Conservation (phyloP, 305 asterid species). For the Petunia hybrid region DNA sequence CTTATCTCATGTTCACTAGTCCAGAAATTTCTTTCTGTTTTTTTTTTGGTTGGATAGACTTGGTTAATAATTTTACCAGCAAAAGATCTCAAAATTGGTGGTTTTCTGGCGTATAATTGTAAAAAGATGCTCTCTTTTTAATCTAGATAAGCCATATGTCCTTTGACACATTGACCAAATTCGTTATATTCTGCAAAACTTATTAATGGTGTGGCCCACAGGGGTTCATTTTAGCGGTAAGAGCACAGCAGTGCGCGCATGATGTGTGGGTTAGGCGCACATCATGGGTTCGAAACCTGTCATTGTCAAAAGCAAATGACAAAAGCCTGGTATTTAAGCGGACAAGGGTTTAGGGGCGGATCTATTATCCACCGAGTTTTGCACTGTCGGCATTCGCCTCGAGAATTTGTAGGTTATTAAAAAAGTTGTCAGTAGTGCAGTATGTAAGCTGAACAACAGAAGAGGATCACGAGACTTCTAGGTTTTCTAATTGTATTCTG, state of each 20-base stretch:
- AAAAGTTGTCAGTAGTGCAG: not conserved
- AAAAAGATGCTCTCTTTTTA: slow-evolving; percentile 15
- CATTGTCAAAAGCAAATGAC: too few species aligned
- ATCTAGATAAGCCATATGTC: slow-evolving; percentile 8
- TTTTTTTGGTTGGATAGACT: slow-evolving; percentile 1
- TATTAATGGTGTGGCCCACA: not conserved
- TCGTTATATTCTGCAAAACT: not conserved
- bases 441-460: not conserved
- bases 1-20: slow-evolving; percentile 9
- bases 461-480: not conserved
- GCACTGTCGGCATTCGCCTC: too few species aligned
- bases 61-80: not conserved
- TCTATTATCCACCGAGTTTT: too few species aligned
- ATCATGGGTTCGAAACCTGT: too few species aligned
- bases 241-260: too few species aligned
- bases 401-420: too few species aligned
- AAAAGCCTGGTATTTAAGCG: too few species aligned
- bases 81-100: not conserved
- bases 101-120: not conserved
- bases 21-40: not conserved
- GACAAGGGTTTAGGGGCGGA: too few species aligned
- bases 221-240: too few species aligned
- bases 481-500: not conserved
- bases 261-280: too few species aligned
- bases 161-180: not conserved